Evolutionary conservation across 192 early-diverging fungal species (phyloP), one percentile per base, ranked within the genome.

Genomic region (Backusella parvicylindrica): DNA sequence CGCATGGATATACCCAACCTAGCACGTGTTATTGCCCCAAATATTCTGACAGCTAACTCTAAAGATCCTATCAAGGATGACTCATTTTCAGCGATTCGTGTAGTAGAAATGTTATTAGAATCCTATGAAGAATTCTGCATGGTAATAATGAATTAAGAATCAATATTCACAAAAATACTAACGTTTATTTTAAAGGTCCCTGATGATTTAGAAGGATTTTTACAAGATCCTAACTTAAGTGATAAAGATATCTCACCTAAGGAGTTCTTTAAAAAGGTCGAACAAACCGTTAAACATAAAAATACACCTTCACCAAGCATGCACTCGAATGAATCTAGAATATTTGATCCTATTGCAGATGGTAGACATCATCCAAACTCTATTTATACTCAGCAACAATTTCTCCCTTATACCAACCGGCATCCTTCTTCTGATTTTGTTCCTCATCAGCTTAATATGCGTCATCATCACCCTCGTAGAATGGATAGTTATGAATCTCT

Each of bases 1-100:
- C 94, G 94, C 80, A 99, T 99, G 98, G 93, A 95, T 79, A 80
- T 94, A 3, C 89, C 88, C 41, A 99, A 98, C 74, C 80, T 99
- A 70, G 94, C 97, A 0, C 98, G 94, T 0, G 95, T 99, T 1
- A 94, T 99, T 68, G 91, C 95, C 13, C 98, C 98, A 36, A 98
- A 97, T 74, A 92, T 99, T 56, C 84, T 98, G 35, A 95, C 93
- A 77, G 89, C 92, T 13, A 93, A 94, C 75, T 89, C 88, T 49
- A 93, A 93, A 79, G 96, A 95, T 79, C 92, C 95, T 6, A 79
- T 84, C 21, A 89, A 93, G 30, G 91, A 91, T 64, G 89, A 94
- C 38, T 91, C 90, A 53, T 90, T 90, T 68, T 82, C 88, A 8
- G 90, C 92, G 2, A 93, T 91, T 70, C 83, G 86, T 36, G 90